phyloP scores from a whole-genome alignment of 805 yeast species.

The Zygosaccharomyces gambellarensis region DNA sequence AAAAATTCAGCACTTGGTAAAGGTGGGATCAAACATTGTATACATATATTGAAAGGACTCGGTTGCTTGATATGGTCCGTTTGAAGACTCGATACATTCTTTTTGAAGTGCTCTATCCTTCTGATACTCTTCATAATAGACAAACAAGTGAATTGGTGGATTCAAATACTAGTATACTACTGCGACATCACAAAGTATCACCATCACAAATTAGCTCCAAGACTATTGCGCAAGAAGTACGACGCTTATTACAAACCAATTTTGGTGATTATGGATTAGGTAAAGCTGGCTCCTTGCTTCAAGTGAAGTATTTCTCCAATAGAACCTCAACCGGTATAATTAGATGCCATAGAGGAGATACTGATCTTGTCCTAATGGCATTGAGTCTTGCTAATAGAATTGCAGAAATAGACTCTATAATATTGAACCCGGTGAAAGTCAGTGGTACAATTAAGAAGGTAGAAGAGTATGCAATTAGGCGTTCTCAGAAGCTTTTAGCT shows the following conservation, averaged over 20 bases:
- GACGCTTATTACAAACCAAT: conserved; percentile 51
- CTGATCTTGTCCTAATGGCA: conserved; percentile 61
- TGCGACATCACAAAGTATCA: conserved; percentile 48
- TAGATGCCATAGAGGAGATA: conserved; percentile 65
- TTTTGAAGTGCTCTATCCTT: conserved; percentile 74
- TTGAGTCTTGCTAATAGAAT: conserved; percentile 51
- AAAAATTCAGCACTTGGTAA: neutral
- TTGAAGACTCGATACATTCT: conserved; percentile 78
- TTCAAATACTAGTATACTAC: conserved; percentile 25
- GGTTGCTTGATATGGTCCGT: conserved; percentile 61
- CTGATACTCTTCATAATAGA: conserved; percentile 19
- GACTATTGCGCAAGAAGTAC: conserved; percentile 47
- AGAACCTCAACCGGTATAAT: conserved; percentile 81
- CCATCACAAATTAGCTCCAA: conserved; percentile 46
- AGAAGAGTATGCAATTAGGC: conserved; percentile 62
- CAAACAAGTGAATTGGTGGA: neutral
- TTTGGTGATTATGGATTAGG: conserved; percentile 83
- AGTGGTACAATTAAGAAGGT: conserved; percentile 87
- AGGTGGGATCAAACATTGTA: neutral
- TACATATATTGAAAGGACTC: neutral
- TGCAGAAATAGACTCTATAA: conserved; percentile 43
- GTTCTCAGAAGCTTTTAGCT: conserved; percentile 23
- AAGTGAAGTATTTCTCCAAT: conserved; percentile 74
- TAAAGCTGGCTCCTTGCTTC: conserved; percentile 51
- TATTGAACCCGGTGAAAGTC: conserved; percentile 60